Evolutionary conservation across 768 basidiomycete species (phyloP), one percentile per base, ranked within the genome.

Genomic region (Chalciporus chontae): DNA sequence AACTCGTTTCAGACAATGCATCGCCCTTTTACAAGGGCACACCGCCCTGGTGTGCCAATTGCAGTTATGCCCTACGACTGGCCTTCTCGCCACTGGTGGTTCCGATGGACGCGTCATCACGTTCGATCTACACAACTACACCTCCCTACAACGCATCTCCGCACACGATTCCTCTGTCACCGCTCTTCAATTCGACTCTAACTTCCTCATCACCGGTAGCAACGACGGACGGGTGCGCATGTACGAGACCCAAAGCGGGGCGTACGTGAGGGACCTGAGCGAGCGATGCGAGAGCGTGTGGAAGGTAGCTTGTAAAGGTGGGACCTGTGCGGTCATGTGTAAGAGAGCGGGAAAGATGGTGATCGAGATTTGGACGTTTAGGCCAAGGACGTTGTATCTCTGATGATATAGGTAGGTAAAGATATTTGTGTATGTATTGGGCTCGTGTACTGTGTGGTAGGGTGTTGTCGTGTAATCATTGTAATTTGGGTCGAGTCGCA

Each of bases 41-140:
- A 93, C 90, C 0, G 85, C 90, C 1, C 85, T 97, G 47, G 91
- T 97, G 26, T 94, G 92, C 57, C 90, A 94, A 62, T 74, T 97
- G 8, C 90, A 93, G 61, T 79, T 94, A 40, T 81, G 81, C 8
- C 79, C 82, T 23, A 73, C 68, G 14, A 52, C 63, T 6, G 68
- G 59, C 40, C 68, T 83, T 40, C 83, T 94, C 50, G 83, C 84
- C 24, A 93, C 92, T 0, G 91, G 90, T 45, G 88, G 87, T 5
- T 90, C 93, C 1, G 93, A 95, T 59, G 94, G 94, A 3, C 83
- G 90, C 1, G 84, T 89, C 40, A 84, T 90, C 56, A 80, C 81
- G 42, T 90, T 86, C 67, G 74, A 80, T 44, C 71, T 87, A 29
- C 57, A 58, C 48, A 64, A 63, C 38, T 77, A 73, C 57, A 65